Evolutionary conservation across 345 rosid species (phyloP).

Genomic region (Eucalyptus coolabah): DNA sequence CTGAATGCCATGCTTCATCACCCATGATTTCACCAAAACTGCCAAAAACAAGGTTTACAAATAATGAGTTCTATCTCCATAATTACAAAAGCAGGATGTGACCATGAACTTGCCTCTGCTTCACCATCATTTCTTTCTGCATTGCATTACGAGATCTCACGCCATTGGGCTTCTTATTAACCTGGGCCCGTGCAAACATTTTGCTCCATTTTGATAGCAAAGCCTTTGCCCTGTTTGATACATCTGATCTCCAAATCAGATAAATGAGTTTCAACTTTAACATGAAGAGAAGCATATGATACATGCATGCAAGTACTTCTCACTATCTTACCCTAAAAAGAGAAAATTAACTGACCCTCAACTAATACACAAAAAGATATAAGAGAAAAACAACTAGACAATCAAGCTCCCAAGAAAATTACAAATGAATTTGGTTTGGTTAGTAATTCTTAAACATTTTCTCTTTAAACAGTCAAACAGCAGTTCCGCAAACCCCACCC

Average conservation of each 20-base stretch:
- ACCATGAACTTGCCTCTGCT: conserved; percentile 55
- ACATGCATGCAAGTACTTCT: neutral
- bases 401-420: neutral
- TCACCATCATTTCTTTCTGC: conserved; percentile 62
- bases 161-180: conserved; percentile 61
- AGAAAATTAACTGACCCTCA: neutral
- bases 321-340: neutral
- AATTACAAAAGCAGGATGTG: neutral
- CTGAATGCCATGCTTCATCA: conserved; percentile 44
- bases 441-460: neutral
- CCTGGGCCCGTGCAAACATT: conserved; percentile 65
- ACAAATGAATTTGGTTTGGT: neutral
- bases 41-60: conserved; percentile 9
- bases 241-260: conserved; percentile 99
- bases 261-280: conserved; percentile 37
- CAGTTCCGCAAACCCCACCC: neutral
- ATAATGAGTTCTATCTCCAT: neutral
- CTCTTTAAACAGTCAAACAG: neutral
- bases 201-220: conserved; percentile 92
- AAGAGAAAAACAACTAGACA: neutral
- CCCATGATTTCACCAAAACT: conserved; percentile 81
- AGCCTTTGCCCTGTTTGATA: conserved; percentile 96
- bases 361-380: neutral
- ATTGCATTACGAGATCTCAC: conserved; percentile 32
- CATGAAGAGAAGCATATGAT: neutral